Evolutionary conservation across 2,329 filamentous ascomycete species (phyloP).

Genomic region (Colletotrichum chlorophyti): DNA sequence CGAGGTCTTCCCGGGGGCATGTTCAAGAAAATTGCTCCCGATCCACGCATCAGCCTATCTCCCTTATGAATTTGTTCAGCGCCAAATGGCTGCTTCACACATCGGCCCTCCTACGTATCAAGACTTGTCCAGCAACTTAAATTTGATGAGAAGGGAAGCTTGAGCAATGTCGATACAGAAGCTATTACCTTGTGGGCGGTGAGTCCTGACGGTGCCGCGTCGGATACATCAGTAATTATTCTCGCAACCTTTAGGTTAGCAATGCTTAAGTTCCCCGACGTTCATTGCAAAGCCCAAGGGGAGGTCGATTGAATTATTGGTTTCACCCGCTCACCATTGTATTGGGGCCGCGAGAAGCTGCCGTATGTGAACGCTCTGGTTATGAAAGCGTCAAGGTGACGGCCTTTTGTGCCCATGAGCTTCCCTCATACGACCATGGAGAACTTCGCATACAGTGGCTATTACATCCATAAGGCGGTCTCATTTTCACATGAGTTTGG

Average conservation of each 20-base stretch:
- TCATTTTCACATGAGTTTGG: slow-evolving; percentile 33
- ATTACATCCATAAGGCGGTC: slow-evolving; percentile 14
- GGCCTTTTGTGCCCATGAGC: slow-evolving; percentile 40
- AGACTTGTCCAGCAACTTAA: slow-evolving; percentile 31
- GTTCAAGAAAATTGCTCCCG: slow-evolving; percentile 36
- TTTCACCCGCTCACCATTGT: slow-evolving; percentile 34
- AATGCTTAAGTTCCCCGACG: slow-evolving; percentile 33
- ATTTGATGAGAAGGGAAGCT: background rate
- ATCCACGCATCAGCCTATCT: slow-evolving; percentile 30
- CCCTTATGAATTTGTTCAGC: slow-evolving; percentile 39
- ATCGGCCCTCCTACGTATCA: slow-evolving; percentile 36
- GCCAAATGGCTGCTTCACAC: slow-evolving; percentile 33
- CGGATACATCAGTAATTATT: slow-evolving; percentile 38
- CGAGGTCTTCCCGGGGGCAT: slow-evolving; percentile 35
- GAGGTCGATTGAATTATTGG: slow-evolving; percentile 38
- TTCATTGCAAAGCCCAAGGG: slow-evolving; percentile 33
- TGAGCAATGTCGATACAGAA: slow-evolving; percentile 31
- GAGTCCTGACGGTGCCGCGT: slow-evolving; percentile 37
- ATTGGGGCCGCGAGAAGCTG: slow-evolving; percentile 35
- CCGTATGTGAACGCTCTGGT: slow-evolving; percentile 39
- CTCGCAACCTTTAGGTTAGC: slow-evolving; percentile 32
- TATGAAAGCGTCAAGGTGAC: slow-evolving; percentile 40
- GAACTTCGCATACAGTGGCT: slow-evolving; percentile 10
- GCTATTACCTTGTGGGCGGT: slow-evolving; percentile 34
- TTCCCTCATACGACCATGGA: slow-evolving; percentile 46